Conservation (phyloP, 371 early-diverging fungal genomes). For the Blakeslea trispora region DNA sequence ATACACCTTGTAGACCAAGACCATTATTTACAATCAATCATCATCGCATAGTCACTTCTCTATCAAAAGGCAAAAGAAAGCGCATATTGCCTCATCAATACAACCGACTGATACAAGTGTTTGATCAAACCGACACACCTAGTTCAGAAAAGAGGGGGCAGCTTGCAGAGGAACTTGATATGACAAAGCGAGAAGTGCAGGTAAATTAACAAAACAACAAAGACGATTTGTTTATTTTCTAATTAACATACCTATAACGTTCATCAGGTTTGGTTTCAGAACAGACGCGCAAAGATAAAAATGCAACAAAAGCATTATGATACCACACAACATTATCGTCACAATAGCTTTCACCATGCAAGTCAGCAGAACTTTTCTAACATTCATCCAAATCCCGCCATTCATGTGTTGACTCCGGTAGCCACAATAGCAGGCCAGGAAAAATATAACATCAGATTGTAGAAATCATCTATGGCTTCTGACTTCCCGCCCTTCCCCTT, state of each 20-base stretch:
- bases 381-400: too few relatives aligned
- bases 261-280: constrained; percentile 99
- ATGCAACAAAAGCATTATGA: background rate
- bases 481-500: too few relatives aligned
- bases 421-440: too few relatives aligned
- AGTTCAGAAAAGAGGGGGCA: constrained; percentile 77
- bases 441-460: too few relatives aligned
- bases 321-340: too few relatives aligned
- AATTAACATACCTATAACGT: too few relatives aligned
- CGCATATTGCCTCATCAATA: constrained; percentile 69
- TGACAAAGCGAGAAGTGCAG: constrained; percentile 91
- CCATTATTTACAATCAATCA: constrained; percentile 1
- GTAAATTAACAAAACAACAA: constrained; percentile 17
- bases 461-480: too few relatives aligned
- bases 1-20: too few relatives aligned
- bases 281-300: constrained; percentile 88
- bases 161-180: constrained; percentile 78
- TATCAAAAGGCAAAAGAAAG: constrained; percentile 67
- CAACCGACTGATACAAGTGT: constrained; percentile 56
- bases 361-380: too few relatives aligned
- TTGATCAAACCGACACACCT: constrained; percentile 79
- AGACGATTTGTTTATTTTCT: background rate
- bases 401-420: too few relatives aligned
- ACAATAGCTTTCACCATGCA: too few relatives aligned
- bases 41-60: constrained; percentile 8